Evolutionary conservation across 805 yeast species (phyloP).

Genomic region (Metschnikowia chrysomelidarum): DNA sequence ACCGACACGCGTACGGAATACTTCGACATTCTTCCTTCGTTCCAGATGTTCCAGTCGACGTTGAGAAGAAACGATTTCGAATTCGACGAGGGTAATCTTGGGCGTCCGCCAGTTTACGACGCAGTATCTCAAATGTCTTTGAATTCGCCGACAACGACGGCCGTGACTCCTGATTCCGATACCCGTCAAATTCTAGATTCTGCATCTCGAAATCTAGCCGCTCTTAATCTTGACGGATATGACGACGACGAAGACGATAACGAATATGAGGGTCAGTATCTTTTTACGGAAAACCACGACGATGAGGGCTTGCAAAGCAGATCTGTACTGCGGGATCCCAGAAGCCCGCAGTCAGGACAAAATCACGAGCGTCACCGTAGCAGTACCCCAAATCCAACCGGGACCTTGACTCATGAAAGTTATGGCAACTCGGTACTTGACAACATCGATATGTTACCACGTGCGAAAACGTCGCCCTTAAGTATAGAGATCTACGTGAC

Average conservation of each 20-base stretch:
- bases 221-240: conserved; percentile 3
- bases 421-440: conserved; percentile 50
- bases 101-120: conserved; percentile 38
- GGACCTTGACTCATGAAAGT: conserved; percentile 17
- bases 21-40: conserved; percentile 64
- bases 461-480: conserved; percentile 39
- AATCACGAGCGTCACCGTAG: conserved; percentile 3
- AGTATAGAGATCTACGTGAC: conserved; percentile 51
- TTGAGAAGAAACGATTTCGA: conserved; percentile 42
- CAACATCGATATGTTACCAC: conserved; percentile 49
- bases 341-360: not conserved
- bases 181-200: conserved; percentile 11
- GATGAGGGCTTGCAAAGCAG: conserved; percentile 19
- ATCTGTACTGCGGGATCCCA: conserved; percentile 5
- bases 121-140: conserved; percentile 24
- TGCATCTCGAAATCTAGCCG: conserved; percentile 10
- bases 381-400: conserved; percentile 3
- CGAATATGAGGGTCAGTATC: conserved; percentile 17
- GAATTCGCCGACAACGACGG: conserved; percentile 8
- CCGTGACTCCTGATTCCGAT: conserved; percentile 3
- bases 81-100: conserved; percentile 33
- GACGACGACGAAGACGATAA: conserved; percentile 13
- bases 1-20: conserved; percentile 22
- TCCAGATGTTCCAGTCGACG: conserved; percentile 62
- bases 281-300: conserved; percentile 17